Percentiles rank a stretch among this genome's conserved stretches.
These are phyloP conservation scores for Cymbomonas tetramitiformis DNA, from an alignment of 139 green algal genomes.

Conservation along the genomic window DNA sequence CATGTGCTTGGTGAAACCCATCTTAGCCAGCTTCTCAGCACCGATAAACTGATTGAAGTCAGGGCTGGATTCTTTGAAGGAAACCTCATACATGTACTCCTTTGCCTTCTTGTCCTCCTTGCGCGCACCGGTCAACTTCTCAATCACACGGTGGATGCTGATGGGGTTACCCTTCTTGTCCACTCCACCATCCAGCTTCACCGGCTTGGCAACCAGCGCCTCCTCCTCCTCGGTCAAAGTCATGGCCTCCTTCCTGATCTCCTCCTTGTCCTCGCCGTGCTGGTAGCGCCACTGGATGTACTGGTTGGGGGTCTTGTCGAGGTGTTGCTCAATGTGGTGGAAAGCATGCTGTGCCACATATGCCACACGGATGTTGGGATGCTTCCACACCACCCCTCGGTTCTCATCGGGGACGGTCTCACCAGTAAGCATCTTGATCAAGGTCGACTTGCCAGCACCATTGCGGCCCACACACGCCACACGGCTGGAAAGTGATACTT, in stretches of 20 bases:
- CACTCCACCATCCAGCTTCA: slow-evolving; percentile 10
- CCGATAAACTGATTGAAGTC: slow-evolving; percentile 8
- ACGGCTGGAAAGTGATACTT: slow-evolving; percentile 33
- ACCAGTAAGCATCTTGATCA: slow-evolving; percentile 50
- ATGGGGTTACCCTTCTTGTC: slow-evolving; percentile 24
- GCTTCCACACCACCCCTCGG: slow-evolving; percentile 49
- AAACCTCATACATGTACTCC: slow-evolving; percentile 49
- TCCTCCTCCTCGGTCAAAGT: slow-evolving; percentile 37
- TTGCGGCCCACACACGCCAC: slow-evolving; percentile 42
- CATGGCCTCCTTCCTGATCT: slow-evolving; percentile 38
- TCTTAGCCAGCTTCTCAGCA: slow-evolving; percentile 15
- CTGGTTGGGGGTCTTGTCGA: slow-evolving; percentile 44
- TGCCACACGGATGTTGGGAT: slow-evolving; percentile 45
- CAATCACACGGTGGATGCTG: slow-evolving; percentile 38
- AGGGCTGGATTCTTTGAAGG: slow-evolving; percentile 8
- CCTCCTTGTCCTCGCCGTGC: slow-evolving; percentile 50
- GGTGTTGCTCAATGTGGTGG: slow-evolving; percentile 59
- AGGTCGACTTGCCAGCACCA: slow-evolving; percentile 53
- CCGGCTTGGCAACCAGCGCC: slow-evolving; percentile 8
- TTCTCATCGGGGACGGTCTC: slow-evolving; percentile 31
- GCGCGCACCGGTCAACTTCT: slow-evolving; percentile 27
- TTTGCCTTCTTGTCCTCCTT: slow-evolving; percentile 45
- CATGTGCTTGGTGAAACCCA: slow-evolving; percentile 27
- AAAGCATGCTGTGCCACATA: slow-evolving; percentile 56
- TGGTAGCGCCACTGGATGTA: slow-evolving; percentile 58